These are phyloP conservation scores for Acacia acuminata DNA, from an alignment of 306 rosid genomes.

Conservation along the genomic window DNA sequence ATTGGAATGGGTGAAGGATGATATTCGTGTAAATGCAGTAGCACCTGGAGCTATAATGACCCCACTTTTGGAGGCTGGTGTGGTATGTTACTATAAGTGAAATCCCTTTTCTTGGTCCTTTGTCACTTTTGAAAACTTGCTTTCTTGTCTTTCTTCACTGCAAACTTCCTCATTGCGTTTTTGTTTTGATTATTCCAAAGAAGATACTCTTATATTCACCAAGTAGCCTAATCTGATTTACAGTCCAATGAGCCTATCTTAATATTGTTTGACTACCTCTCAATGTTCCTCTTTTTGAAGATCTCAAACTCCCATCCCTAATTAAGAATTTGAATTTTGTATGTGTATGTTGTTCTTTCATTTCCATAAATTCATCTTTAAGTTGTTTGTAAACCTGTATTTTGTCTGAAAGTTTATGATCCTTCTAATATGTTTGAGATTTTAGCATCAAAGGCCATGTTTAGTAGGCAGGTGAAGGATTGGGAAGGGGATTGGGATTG, in stretches of 20 bases:
- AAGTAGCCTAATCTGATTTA: background rate
- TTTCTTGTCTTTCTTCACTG: background rate
- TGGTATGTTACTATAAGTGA: background rate
- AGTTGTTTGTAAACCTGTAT: background rate
- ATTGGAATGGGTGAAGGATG: background rate
- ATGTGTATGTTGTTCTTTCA: too few relatives aligned
- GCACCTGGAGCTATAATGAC: background rate
- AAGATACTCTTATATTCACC: background rate
- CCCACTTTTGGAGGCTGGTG: background rate
- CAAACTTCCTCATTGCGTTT: background rate
- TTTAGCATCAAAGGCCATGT: background rate
- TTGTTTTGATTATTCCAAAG: background rate
- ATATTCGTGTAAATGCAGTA: background rate
- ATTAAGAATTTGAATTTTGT: background rate
- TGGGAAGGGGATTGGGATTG: too few relatives aligned
- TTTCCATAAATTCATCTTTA: too few relatives aligned
- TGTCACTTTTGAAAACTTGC: background rate
- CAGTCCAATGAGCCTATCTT: background rate
- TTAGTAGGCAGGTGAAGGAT: too few relatives aligned
- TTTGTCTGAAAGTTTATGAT: background rate
- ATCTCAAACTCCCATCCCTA: background rate
- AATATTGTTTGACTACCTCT: background rate
- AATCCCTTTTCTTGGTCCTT: background rate
- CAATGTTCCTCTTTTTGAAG: background rate
- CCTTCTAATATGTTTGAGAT: background rate